Evolutionary conservation across 192 early-diverging fungal species (phyloP).

Genomic region (Entomortierella chlamydospora): DNA sequence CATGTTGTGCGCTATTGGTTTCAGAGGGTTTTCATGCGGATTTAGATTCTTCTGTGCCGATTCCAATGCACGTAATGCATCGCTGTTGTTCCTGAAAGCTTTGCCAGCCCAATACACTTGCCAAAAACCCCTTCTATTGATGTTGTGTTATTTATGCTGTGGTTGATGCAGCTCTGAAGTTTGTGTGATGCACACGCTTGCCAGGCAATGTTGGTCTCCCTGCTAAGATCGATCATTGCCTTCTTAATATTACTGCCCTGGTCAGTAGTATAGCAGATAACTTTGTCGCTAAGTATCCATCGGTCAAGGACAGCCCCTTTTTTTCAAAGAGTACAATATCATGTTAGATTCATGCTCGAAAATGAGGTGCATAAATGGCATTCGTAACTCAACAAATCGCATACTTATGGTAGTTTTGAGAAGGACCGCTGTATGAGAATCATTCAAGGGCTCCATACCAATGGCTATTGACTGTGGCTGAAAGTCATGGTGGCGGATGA

Average conservation of each 20-base stretch:
- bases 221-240: not conserved
- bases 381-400: not conserved
- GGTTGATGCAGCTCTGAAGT: not conserved
- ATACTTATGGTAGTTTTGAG: not conserved
- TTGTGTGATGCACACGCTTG: conserved; percentile 2
- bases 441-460: conserved; percentile 7
- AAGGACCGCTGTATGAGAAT: not conserved
- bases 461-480: not conserved
- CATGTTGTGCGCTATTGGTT: not conserved
- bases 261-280: not conserved
- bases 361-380: not conserved
- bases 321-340: not conserved
- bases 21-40: not conserved
- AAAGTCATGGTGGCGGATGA: not conserved
- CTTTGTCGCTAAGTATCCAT: not conserved
- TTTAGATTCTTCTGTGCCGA: not conserved
- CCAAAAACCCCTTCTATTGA: not conserved
- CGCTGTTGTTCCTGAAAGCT: not conserved
- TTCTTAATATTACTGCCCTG: not conserved
- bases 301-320: not conserved
- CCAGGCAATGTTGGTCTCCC: not conserved
- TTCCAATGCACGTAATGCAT: not conserved
- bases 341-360: no score
- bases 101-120: not conserved
- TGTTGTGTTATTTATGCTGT: not conserved